These are phyloP conservation scores for Eimeria tenella DNA, from an alignment of 169 alveolate genomes.

Conservation along the genomic window DNA sequence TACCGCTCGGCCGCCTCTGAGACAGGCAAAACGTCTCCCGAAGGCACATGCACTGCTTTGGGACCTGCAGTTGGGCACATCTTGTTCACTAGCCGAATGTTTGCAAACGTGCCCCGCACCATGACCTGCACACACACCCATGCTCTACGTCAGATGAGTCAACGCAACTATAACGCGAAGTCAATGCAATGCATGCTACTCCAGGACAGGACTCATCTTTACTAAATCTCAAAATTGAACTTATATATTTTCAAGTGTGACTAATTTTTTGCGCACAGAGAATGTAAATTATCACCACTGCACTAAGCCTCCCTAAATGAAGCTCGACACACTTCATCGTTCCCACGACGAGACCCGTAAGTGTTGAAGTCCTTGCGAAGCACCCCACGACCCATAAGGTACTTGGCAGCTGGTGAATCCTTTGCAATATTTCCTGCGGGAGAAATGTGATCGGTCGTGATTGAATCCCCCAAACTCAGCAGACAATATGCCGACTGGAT, in stretches of 20 bases:
- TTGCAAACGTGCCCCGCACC: conserved; percentile 98
- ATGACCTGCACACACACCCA: conserved; percentile 83
- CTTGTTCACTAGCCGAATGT: conserved; percentile 95
- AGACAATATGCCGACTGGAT: conserved; percentile 81
- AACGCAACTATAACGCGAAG: no score
- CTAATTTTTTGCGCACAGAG: no score
- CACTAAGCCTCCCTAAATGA: background rate
- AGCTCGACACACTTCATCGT: conserved; percentile 88
- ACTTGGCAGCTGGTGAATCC: conserved; percentile 95
- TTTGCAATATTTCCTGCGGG: conserved; percentile 98
- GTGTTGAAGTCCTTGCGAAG: conserved; percentile 95
- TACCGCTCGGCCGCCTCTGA: conserved; percentile 91
- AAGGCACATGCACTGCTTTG: conserved; percentile 93
- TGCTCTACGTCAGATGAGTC: no score
- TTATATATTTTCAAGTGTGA: no score
- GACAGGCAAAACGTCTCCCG: conserved; percentile 92
- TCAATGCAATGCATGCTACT: no score
- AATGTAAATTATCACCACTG: background rate
- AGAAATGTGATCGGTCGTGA: conserved; percentile 98
- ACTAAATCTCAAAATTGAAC: no score
- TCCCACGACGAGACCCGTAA: conserved; percentile 98
- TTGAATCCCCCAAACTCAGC: conserved; percentile 93
- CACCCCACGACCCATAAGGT: conserved; percentile 90
- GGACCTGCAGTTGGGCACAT: conserved; percentile 91
- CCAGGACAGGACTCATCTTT: no score